Evolutionary conservation across 495 filamentous ascomycete genomes (phyloP), one percentile per base, ranked within the genome.

Genomic region (Rostrohypoxylon terebratum): DNA sequence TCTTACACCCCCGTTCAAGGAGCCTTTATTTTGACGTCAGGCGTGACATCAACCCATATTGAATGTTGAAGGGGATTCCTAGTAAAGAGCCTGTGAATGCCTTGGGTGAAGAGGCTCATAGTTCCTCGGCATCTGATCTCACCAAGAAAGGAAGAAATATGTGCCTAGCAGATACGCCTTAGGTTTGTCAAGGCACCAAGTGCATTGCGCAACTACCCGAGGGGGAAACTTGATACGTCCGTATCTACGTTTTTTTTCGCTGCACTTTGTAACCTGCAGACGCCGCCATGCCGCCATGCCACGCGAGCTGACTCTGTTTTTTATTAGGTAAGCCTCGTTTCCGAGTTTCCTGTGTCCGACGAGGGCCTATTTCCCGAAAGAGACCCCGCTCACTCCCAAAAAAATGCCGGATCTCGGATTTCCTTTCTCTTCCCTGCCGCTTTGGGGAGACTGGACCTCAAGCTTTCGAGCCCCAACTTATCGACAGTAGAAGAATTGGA

Each of bases 331-430:
- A 69, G 50, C 62, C 54, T 61, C 44, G 34, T 67, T 58, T 65
- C 71, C 66, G 66, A 69, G 53, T 67, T 66, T 38, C 62, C 66
- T 74, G 47, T 64, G 57, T 69, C 66, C 71, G 71, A 73, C 68
- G 18, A 51, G 36, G 53, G 47, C 48, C 48, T 66, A 63, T 66
- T 60, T 66, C 61, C 65, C 63, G 59, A 67, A 60, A 9, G 14
- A 66, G 31, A 73, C 71, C 71, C 71, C 71, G 59, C 71, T 54
- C 36, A 42, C 40, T 33, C 44, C 20, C 50, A 47, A 60, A 36
- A 36, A 61, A 34, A 45, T 66, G 18, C 71, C 71, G 71, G 58
- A 45, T 47, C 66, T 74, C 71, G 71, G 71, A 42, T 69, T 71
- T 33, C 57, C 45, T 53, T 63, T 61, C 20, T 11, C 48, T 55